Percentiles rank a stretch among this genome's conserved stretches.
phyloP scores from a whole-genome alignment of 805 yeast species.

The Cyberlindnera mrakii region DNA sequence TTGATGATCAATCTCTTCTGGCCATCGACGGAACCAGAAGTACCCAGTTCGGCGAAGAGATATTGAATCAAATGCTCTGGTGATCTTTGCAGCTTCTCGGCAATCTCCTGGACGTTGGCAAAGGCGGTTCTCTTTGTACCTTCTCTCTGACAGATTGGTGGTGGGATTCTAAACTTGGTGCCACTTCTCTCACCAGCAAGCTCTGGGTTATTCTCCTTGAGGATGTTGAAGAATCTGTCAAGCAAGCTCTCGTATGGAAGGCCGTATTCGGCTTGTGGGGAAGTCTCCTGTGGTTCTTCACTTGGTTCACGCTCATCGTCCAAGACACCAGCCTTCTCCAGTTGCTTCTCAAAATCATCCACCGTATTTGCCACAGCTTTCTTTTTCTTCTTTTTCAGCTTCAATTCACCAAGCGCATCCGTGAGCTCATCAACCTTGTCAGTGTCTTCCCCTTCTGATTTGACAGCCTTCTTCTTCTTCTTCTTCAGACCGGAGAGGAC shows the following conservation, averaged over 20 bases:
- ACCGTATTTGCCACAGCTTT: constrained; percentile 49
- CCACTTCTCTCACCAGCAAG: constrained; percentile 95
- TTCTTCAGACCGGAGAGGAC: constrained; percentile 77
- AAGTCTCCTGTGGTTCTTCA: constrained; percentile 22
- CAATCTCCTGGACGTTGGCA: constrained; percentile 91
- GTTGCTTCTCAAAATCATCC: constrained; percentile 80
- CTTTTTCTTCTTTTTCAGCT: constrained; percentile 83
- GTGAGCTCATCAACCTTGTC: constrained; percentile 37
- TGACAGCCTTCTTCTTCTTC: constrained; percentile 70
- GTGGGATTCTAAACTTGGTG: constrained; percentile 92
- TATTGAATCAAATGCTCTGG: constrained; percentile 97
- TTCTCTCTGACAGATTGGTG: constrained; percentile 95
- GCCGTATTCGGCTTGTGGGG: constrained; percentile 42
- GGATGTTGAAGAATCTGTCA: constrained; percentile 76
- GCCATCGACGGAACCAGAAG: constrained; percentile 98
- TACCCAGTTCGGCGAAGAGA: constrained; percentile 97
- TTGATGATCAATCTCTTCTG: constrained; percentile 93
- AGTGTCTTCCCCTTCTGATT: constrained; percentile 29
- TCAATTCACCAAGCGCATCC: constrained; percentile 64
- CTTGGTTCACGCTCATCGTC: constrained; percentile 25
- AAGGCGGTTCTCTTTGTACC: constrained; percentile 95
- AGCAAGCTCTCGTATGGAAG: constrained; percentile 73
- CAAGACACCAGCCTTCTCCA: constrained; percentile 84
- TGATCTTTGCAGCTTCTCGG: constrained; percentile 90
- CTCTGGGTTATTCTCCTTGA: constrained; percentile 94